These are phyloP conservation scores for Camelina laxa DNA, from an alignment of 345 rosid genomes.

Conservation along the genomic window DNA sequence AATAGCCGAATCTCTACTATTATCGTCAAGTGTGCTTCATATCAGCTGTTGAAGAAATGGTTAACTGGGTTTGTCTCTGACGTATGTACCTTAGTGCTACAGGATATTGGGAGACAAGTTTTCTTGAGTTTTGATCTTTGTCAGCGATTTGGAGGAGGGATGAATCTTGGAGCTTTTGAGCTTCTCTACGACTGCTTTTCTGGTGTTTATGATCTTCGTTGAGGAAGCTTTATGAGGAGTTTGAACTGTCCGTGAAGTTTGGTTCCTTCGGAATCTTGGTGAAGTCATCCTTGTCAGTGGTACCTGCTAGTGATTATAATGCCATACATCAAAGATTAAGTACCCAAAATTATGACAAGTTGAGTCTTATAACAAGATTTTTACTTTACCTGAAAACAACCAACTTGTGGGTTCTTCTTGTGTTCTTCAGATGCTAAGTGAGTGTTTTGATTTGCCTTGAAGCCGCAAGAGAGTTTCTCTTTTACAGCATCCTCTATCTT, in stretches of 20 bases:
- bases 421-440: conserved; percentile 11
- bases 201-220: conserved; percentile 41
- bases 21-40: conserved; percentile 9
- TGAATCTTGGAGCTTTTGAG: conserved; percentile 41
- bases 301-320: conserved; percentile 49
- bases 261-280: conserved; percentile 58
- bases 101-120: conserved; percentile 75
- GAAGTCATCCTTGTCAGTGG: conserved; percentile 48
- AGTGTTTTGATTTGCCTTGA: conserved; percentile 46
- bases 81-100: conserved; percentile 7
- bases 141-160: conserved; percentile 38
- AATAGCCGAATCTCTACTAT: conserved; percentile 28
- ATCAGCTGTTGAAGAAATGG: conserved; percentile 32
- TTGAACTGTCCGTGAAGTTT: conserved; percentile 37
- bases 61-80: conserved; percentile 8
- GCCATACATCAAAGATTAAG: conserved; percentile 21
- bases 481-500: conserved; percentile 49
- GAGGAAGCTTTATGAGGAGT: conserved; percentile 45
- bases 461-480: conserved; percentile 43
- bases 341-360: background rate
- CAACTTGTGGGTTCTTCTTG: conserved; percentile 30
- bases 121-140: conserved; percentile 58
- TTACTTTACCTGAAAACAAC: conserved; percentile 11
- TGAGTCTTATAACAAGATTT: conserved; percentile 18
- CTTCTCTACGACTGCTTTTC: conserved; percentile 45